Percentiles rank a stretch among this genome's conserved stretches.
These are phyloP conservation scores for Saccharomycopsis hybrid DNA, from an alignment of 1,139 yeast species.

Conservation along the genomic window DNA sequence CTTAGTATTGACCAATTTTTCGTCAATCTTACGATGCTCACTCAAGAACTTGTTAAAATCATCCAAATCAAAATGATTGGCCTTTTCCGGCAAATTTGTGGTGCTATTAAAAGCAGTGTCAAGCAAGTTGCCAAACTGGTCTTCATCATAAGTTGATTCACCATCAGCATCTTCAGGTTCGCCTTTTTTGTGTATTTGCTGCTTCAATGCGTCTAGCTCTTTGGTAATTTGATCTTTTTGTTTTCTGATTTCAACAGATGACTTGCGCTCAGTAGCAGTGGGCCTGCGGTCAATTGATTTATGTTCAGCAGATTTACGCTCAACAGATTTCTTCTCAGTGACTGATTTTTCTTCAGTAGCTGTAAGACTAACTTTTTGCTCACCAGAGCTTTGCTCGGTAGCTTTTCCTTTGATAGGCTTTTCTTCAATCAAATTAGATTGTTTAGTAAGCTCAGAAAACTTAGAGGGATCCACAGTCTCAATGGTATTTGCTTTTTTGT, in stretches of 20 bases:
- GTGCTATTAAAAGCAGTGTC: constrained; percentile 11
- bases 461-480: no score
- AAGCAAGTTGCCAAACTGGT: constrained; percentile 12
- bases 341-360: no score
- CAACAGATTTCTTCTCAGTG: no score
- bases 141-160: constrained; percentile 5
- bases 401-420: no score
- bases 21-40: constrained; percentile 19
- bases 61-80: background rate
- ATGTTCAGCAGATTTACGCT: no score
- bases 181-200: background rate
- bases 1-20: constrained; percentile 15
- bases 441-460: no score
- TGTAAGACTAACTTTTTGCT: no score
- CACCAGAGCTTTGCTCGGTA: no score
- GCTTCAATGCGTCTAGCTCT: constrained; percentile 9
- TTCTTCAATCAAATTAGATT: no score
- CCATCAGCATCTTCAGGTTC: background rate
- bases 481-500: no score
- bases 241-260: constrained; percentile 1
- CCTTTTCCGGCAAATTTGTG: background rate
- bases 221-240: constrained; percentile 8
- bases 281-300: no score
- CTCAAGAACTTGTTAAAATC: constrained; percentile 12
- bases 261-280: background rate